Evolutionary conservation across 2,329 filamentous ascomycete genomes (phyloP), one percentile per base, ranked within the genome.

Genomic region (Aspergillus sp.): DNA sequence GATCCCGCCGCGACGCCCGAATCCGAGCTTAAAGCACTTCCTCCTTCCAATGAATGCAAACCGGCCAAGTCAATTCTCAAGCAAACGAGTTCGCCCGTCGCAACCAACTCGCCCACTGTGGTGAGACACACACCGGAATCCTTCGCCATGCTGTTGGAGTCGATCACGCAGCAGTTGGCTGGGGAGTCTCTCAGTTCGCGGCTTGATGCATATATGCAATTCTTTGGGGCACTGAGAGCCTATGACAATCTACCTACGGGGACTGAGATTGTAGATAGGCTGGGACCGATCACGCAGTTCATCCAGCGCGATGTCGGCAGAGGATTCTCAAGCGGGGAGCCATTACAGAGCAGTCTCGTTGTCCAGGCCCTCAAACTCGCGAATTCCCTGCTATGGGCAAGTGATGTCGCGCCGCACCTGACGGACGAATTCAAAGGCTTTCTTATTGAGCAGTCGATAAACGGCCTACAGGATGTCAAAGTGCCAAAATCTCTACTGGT

Each of bases 21-120:
- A 58, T 72, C 74, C n/a, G 72, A 75, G 6, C 60, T 79, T 16
- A 74, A 76, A 47, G 70, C 72, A 22, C 65, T 81, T 3, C 77
- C 76, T 32, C 76, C 77, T 50, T 69, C 67, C 38, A 77, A 77
- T 55, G 76, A 82, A 57, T 76, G 73, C 42, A 81, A 78, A 57
- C 81, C 84, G 5, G 68, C 80, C n/a, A 87, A 86, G 62, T 87
- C 85, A 3, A 99, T 99, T 49, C 80, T 99, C 54, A 99, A 99
- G 69, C 80, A 84, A 19, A 69, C 78, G 70, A 66, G 74, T 71
- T 61, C 64, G 53, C 72, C 64, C 45, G 68, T 60, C 41, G 71
- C 57, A 56, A 65, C 71, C 79, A 56, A 72, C 74, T 62, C 69
- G 71, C 56, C 69, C 56, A 63, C 74, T 58, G 69, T 67, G 68